Base-by-base conservation (phyloP, 2,329 filamentous ascomycete species). In the Hypomyces rosellus region DNA sequence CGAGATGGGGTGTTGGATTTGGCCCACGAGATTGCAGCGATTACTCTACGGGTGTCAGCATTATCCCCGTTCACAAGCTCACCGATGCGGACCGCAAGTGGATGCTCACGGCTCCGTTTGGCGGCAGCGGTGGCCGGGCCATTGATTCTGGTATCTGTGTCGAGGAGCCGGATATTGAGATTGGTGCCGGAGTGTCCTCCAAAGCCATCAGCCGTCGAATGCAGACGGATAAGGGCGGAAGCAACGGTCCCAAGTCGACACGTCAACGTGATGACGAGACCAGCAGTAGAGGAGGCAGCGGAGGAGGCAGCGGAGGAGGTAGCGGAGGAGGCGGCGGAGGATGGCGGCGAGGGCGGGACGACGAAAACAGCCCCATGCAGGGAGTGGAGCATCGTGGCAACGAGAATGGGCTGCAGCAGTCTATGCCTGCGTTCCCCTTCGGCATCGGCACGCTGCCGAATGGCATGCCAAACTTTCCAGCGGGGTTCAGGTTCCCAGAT, bases 91-190 rank as follows among this genome's bases (percentile, higher is more conserved):
- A 99, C 71, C 83, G 89, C 55, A 96, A 97, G 69, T 99, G 93
- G 93, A 89, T 97, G 77, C 72, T 96, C 57, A 96, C 85, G 34
- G 95, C 93, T 12, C 89, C 95, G 57, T 96, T 86, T 64, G 93
- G 93, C 57, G 93, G 93, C 49, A 96, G 89, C 55, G 93, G 92
- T 50, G 93, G 92, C 49, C 80, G 81, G 50, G 73, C 82, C 2
- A 89, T 99, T 54, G 85, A 90, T 63, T 75, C 81, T 13, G 90
- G 91, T 39, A 82, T 99, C 71, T 86, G 91, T 6, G 87, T 99
- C 22, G 93, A 99, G 66, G 93, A 99, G 70, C 93, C 93, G 3
- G 93, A 99, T 64, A 99, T 99, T 61, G 93, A 99, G 69, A 99
- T 99, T 51, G 93, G 93, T 48, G 91, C 92, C 15, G 93, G 93